Percentiles rank a stretch among this genome's conserved stretches.
Evolutionary conservation across 129 eudicot genomes (phyloP).

Genomic region (Centaurea solstitialis): DNA sequence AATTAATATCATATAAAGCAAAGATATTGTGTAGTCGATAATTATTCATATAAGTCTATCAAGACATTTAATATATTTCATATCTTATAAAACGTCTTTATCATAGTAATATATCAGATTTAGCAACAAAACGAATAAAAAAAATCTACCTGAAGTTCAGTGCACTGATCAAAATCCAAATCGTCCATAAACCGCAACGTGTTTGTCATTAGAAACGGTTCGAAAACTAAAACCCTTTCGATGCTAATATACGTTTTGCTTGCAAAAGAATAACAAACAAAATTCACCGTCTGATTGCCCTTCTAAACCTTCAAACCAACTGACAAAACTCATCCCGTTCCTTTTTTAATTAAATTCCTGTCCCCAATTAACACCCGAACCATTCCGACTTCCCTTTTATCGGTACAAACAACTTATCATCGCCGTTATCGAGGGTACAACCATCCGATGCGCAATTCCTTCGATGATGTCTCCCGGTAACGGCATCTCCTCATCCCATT

Average conservation of each 20-base stretch:
- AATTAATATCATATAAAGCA: not conserved
- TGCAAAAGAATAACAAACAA: constrained; percentile 41
- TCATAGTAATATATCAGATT: not conserved
- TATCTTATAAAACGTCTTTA: not conserved
- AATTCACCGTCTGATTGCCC: constrained; percentile 37
- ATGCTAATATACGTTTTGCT: constrained; percentile 38
- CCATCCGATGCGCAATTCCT: constrained; percentile 41
- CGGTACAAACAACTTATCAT: constrained; percentile 35
- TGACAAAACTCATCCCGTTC: constrained; percentile 26
- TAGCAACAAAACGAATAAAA: not conserved
- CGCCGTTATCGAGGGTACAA: constrained; percentile 15
- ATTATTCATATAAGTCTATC: not conserved
- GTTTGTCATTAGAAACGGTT: constrained; percentile 55
- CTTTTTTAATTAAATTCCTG: constrained; percentile 39
- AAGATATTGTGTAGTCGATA: no score
- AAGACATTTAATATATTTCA: not conserved
- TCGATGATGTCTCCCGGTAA: constrained; percentile 65
- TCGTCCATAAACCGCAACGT: constrained; percentile 59
- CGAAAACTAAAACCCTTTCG: constrained; percentile 45
- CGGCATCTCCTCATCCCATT: constrained; percentile 66
- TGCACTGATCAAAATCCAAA: constrained; percentile 48
- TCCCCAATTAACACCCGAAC: constrained; percentile 39
- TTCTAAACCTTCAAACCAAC: constrained; percentile 61
- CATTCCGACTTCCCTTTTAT: constrained; percentile 46
- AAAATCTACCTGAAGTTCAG: constrained; percentile 52